phyloP scores from a whole-genome alignment of 2,329 filamentous ascomycete genomes.

The Xylariomycetidae sp. region DNA sequence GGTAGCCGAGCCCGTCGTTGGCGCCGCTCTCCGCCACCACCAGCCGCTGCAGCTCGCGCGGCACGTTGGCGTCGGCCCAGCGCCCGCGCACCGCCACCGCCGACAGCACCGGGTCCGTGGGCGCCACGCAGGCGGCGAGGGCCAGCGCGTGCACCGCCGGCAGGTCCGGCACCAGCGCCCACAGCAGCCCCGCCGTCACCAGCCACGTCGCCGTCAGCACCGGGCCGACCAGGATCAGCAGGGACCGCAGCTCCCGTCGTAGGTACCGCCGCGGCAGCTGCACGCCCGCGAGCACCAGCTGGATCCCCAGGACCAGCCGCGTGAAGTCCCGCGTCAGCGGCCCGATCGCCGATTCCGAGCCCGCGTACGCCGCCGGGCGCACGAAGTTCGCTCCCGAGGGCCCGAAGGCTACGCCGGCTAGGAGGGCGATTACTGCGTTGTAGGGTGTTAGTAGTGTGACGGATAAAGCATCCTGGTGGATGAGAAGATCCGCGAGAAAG shows the following conservation, averaged over 20 bases:
- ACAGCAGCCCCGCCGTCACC: constrained; percentile 39
- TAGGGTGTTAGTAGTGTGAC: neutral
- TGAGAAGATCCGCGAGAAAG: too few species aligned
- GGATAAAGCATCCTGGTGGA: too few species aligned
- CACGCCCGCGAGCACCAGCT: constrained; percentile 68
- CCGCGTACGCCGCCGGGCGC: neutral
- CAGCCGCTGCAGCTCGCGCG: constrained; percentile 57
- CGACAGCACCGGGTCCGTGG: constrained; percentile 64
- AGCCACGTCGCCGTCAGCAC: constrained; percentile 67
- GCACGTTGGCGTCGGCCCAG: constrained; percentile 62
- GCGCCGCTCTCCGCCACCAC: constrained; percentile 33
- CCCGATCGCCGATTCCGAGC: neutral
- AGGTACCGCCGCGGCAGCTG: constrained; percentile 51
- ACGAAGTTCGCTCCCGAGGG: constrained; percentile 3
- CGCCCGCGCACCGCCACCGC: constrained; percentile 46
- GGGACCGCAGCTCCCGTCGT: constrained; percentile 10
- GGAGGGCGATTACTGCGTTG: constrained; percentile 2
- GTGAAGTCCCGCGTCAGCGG: constrained; percentile 47
- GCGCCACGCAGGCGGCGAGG: constrained; percentile 62
- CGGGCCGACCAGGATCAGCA: constrained; percentile 57
- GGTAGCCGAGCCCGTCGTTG: constrained; percentile 60
- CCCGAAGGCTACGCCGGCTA: constrained; percentile 3
- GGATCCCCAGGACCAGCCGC: constrained; percentile 65
- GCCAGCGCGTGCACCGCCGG: constrained; percentile 51
- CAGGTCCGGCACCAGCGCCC: constrained; percentile 1